Conservation (phyloP, 1,139 yeast species). For the Geotrichum bryndzae region DNA sequence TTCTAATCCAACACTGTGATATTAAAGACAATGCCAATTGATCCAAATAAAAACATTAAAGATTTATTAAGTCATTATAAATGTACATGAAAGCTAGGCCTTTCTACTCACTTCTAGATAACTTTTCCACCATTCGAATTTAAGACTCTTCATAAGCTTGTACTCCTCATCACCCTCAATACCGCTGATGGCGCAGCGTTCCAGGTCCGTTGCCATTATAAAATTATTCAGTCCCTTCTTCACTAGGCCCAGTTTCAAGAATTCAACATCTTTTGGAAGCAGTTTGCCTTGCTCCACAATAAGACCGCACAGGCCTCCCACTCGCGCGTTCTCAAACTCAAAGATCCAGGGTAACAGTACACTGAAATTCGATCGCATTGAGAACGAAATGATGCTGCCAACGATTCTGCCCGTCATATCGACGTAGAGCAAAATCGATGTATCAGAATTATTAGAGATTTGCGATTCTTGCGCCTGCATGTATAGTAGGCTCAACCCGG, state of each 20-base stretch:
- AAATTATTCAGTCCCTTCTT: constrained; percentile 21
- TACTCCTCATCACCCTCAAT: not conserved
- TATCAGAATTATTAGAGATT: not conserved
- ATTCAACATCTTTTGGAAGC: not conserved
- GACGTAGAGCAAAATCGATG: not conserved
- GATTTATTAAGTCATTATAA: no score
- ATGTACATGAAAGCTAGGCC: no score
- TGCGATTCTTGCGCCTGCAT: not conserved
- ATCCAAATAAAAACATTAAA: no score
- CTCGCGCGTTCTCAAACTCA: constrained; percentile 32
- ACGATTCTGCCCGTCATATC: constrained; percentile 32
- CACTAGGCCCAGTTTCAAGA: not conserved
- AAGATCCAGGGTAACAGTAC: constrained; percentile 49
- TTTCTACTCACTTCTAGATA: not conserved
- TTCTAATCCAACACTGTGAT: no score
- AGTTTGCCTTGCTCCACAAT: constrained; percentile 33
- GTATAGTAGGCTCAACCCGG: not conserved
- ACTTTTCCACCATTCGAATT: not conserved
- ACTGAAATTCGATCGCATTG: constrained; percentile 44
- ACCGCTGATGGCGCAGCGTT: constrained; percentile 29
- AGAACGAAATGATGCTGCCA: constrained; percentile 52
- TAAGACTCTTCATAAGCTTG: not conserved
- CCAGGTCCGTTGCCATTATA: constrained; percentile 34
- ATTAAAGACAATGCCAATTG: no score
- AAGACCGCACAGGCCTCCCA: constrained; percentile 56